Percentiles rank a stretch among this genome's conserved stretches.
These are phyloP conservation scores for Fagopyrum homotropicum DNA, from an alignment of 148 eudicot genomes.

Conservation along the genomic window DNA sequence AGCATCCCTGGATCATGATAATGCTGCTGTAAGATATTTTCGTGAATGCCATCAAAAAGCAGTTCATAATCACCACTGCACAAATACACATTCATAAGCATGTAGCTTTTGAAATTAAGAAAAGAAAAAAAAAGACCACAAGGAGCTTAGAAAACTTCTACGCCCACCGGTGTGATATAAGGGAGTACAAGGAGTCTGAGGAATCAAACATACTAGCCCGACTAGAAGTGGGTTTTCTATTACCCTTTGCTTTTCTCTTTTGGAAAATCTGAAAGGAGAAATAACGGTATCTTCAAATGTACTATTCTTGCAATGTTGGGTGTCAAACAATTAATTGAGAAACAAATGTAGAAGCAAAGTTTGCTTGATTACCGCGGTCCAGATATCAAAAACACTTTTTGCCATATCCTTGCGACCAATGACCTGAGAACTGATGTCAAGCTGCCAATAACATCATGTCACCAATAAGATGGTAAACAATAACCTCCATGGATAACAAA, in stretches of 20 bases:
- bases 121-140: neutral
- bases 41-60: constrained; percentile 83
- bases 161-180: constrained; percentile 72
- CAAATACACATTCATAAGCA: constrained; percentile 29
- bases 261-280: constrained; percentile 57
- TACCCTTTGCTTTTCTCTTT: constrained; percentile 58
- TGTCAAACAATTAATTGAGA: neutral
- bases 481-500: constrained; percentile 7
- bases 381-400: constrained; percentile 78
- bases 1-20: constrained; percentile 89
- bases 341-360: neutral
- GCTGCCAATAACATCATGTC: constrained; percentile 18
- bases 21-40: constrained; percentile 68
- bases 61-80: constrained; percentile 83
- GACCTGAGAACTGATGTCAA: constrained; percentile 74
- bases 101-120: neutral
- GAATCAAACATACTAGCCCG: constrained; percentile 31
- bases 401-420: constrained; percentile 87
- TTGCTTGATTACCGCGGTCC: constrained; percentile 69
- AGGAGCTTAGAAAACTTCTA: constrained; percentile 11
- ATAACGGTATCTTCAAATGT: neutral
- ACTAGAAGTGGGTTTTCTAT: constrained; percentile 27
- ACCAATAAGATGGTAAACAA: neutral
- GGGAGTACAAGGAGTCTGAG: constrained; percentile 53
- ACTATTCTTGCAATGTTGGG: neutral